These are phyloP conservation scores for Ascochyta viciae-villosae DNA, from an alignment of 2,329 filamentous ascomycete species.

Conservation along the genomic window DNA sequence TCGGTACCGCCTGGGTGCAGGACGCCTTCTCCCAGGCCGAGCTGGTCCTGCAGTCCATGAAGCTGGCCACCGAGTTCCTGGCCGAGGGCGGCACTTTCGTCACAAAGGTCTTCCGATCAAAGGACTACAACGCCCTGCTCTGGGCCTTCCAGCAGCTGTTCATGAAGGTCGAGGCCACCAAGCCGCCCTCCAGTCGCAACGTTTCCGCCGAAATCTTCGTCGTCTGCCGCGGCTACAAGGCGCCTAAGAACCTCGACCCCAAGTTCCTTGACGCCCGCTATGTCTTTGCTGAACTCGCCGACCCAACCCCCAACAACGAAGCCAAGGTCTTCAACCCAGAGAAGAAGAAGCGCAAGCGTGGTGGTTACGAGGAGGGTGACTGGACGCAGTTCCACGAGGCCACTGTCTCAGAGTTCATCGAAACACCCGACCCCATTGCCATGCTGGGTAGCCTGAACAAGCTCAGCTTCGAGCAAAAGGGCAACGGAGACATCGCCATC, in stretches of 20 bases:
- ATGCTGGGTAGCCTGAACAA: slow-evolving; percentile 87
- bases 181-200: slow-evolving; percentile 93
- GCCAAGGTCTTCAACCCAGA: slow-evolving; percentile 98
- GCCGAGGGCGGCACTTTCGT: slow-evolving; percentile 82
- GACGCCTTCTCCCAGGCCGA: slow-evolving; percentile 98
- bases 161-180: slow-evolving; percentile 93
- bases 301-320: slow-evolving; percentile 89
- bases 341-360: slow-evolving; percentile 94
- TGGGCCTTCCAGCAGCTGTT: slow-evolving; percentile 99
- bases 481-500: slow-evolving; percentile 80
- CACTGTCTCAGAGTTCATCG: slow-evolving; percentile 89
- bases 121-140: slow-evolving; percentile 93
- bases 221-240: slow-evolving; percentile 93
- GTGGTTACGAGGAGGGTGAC: slow-evolving; percentile 96
- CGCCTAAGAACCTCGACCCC: slow-evolving; percentile 90
- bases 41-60: slow-evolving; percentile 86
- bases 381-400: slow-evolving; percentile 91
- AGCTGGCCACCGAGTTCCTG: slow-evolving; percentile 92
- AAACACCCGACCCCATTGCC: slow-evolving; percentile 90
- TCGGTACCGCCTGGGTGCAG: slow-evolving; percentile 97
- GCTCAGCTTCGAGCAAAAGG: slow-evolving; percentile 80
- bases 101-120: slow-evolving; percentile 96
- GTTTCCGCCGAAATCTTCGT: slow-evolving; percentile 99
- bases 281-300: slow-evolving; percentile 91
- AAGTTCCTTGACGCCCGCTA: slow-evolving; percentile 87